These are phyloP conservation scores for Ceratocystis cubensis DNA, from an alignment of 2,329 filamentous ascomycete genomes.

Conservation along the genomic window DNA sequence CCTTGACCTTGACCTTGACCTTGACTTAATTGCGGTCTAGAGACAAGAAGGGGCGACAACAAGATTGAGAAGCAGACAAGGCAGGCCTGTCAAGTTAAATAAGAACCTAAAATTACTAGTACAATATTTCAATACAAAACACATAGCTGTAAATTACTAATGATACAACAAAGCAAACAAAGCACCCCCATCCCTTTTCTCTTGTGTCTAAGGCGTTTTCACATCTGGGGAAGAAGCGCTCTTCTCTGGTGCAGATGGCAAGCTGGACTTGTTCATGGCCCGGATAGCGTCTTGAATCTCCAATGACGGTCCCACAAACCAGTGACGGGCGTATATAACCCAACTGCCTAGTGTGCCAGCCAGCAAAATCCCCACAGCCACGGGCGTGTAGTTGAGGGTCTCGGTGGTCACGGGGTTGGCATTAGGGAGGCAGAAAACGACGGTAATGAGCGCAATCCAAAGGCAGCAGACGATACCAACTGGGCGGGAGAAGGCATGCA, in stretches of 20 bases:
- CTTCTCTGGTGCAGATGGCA: conserved; percentile 34
- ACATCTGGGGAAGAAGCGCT: conserved; percentile 7
- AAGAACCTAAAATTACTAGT: not conserved
- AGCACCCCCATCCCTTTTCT: not conserved
- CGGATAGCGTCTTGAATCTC: conserved; percentile 40
- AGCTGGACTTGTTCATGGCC: conserved; percentile 36
- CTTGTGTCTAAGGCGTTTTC: not conserved
- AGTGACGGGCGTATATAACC: conserved; percentile 40
- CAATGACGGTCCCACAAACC: conserved; percentile 44
- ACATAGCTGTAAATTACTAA: not conserved
- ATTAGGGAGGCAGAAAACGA: conserved; percentile 46
- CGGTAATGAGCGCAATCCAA: conserved; percentile 44
- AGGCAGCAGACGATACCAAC: conserved; percentile 36
- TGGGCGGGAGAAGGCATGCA: conserved; percentile 34
- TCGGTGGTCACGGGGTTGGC: conserved; percentile 43
- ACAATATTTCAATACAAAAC: not conserved
- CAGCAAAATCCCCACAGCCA: conserved; percentile 45
- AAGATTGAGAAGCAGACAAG: no score
- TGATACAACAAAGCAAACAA: not conserved
- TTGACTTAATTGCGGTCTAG: no score
- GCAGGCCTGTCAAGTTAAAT: not conserved
- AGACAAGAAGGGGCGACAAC: not conserved
- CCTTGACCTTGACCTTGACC: no score
- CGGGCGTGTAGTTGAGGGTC: conserved; percentile 47
- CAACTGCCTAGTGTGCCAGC: conserved; percentile 37